Evolutionary conservation across 1,284 basidiomycete genomes (phyloP).

Genomic region (Moesziomyces sp.): DNA sequence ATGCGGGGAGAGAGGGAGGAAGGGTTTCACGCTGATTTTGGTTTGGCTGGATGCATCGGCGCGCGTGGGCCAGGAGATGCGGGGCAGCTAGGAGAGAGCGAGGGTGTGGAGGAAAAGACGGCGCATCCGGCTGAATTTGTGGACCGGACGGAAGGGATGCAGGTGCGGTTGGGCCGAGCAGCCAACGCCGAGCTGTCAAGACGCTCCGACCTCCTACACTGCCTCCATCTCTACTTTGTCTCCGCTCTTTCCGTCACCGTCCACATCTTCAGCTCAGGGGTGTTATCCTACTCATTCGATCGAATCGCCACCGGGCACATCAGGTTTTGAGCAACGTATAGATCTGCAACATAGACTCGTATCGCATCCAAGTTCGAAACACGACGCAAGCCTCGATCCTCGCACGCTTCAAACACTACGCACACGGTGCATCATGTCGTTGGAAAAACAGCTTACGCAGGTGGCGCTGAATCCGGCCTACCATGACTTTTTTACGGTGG

Average conservation of each 20-base stretch:
- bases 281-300: too few relatives aligned
- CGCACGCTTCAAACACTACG: not conserved
- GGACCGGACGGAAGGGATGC: not conserved
- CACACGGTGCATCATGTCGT: not conserved
- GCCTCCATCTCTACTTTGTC: too few relatives aligned
- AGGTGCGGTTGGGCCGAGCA: not conserved
- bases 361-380: not conserved
- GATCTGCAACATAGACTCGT: conserved; percentile 1
- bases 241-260: too few relatives aligned
- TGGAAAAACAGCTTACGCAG: conserved; percentile 48
- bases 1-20: not conserved
- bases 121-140: not conserved
- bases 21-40: not conserved
- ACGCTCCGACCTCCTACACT: too few relatives aligned
- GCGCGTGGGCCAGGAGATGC: not conserved
- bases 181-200: too few relatives aligned
- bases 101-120: not conserved
- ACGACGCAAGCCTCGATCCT: not conserved
- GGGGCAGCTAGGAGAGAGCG: not conserved
- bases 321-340: not conserved
- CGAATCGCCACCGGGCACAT: too few relatives aligned
- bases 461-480: conserved; percentile 74
- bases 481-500: conserved; percentile 87
- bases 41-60: not conserved
- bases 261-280: too few relatives aligned